These are phyloP conservation scores for Penicillium palitans DNA, from an alignment of 2,329 filamentous ascomycete genomes.

Conservation along the genomic window DNA sequence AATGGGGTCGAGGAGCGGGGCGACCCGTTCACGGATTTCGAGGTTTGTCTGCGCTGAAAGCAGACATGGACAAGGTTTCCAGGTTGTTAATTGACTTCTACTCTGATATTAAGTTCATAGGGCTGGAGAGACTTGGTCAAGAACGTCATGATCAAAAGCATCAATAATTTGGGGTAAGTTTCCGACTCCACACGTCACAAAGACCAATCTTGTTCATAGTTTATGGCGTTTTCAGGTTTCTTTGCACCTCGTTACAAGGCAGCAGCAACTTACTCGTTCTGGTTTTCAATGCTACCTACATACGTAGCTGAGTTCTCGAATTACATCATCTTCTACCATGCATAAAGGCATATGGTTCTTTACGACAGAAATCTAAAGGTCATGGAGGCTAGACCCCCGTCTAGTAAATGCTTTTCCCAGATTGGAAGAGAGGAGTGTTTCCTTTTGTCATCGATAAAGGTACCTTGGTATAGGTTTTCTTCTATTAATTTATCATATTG, in stretches of 20 bases:
- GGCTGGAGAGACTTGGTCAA: neutral
- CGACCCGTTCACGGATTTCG: neutral
- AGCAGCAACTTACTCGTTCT: neutral
- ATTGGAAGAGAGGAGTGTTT: too few relatives aligned
- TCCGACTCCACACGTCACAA: neutral
- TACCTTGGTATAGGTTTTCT: neutral
- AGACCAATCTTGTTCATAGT: neutral
- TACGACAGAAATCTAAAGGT: neutral
- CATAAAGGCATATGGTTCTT: neutral
- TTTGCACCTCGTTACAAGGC: neutral
- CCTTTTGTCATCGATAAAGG: too few relatives aligned
- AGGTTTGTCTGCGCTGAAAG: neutral
- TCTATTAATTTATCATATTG: too few relatives aligned
- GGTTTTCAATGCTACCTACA: neutral
- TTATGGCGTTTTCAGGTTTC: neutral
- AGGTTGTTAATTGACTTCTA: neutral
- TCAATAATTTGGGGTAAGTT: neutral
- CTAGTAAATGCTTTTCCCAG: too few relatives aligned
- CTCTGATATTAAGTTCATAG: neutral
- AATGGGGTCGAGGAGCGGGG: neutral
- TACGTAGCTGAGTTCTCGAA: neutral
- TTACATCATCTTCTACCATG: neutral
- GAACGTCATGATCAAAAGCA: neutral
- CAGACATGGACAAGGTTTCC: neutral
- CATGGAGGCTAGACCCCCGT: neutral